Conservation (phyloP, 1,139 yeast species). For the Saccharomycopsis crataegensis region DNA sequence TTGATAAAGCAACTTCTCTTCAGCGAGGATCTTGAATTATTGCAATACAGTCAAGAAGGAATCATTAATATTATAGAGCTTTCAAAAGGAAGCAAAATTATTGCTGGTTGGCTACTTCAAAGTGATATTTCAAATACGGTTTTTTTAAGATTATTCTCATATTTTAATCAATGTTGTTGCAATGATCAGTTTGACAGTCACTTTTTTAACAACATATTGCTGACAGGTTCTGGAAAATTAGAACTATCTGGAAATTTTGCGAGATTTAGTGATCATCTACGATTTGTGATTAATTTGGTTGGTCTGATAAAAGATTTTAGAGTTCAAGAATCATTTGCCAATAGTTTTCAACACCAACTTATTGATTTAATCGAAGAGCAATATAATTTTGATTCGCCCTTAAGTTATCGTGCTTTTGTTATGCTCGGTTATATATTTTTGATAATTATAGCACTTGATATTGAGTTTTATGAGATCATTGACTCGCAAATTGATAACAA, state of each 20-base stretch:
- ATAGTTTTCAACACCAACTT: background rate
- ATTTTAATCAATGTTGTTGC: background rate
- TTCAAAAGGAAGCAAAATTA: background rate
- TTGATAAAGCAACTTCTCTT: constrained; percentile 1
- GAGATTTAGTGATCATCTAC: background rate
- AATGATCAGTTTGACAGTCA: constrained; percentile 1
- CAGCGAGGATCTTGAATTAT: background rate
- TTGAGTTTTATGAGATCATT: background rate
- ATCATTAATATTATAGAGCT: background rate
- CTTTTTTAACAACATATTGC: background rate
- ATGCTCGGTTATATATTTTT: background rate
- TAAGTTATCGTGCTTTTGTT: background rate
- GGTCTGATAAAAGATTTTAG: background rate
- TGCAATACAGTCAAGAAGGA: constrained; percentile 4
- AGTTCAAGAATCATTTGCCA: background rate
- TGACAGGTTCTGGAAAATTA: background rate
- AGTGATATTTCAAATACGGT: background rate
- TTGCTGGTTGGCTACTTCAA: background rate
- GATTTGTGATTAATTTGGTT: background rate
- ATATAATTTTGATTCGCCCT: background rate
- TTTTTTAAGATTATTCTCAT: background rate
- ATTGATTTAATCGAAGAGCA: background rate
- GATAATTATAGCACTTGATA: background rate
- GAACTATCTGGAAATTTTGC: background rate
- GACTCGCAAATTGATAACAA: background rate